Base-by-base conservation (phyloP, 306 rosid genomes). In the Medicago ruthenica region DNA sequence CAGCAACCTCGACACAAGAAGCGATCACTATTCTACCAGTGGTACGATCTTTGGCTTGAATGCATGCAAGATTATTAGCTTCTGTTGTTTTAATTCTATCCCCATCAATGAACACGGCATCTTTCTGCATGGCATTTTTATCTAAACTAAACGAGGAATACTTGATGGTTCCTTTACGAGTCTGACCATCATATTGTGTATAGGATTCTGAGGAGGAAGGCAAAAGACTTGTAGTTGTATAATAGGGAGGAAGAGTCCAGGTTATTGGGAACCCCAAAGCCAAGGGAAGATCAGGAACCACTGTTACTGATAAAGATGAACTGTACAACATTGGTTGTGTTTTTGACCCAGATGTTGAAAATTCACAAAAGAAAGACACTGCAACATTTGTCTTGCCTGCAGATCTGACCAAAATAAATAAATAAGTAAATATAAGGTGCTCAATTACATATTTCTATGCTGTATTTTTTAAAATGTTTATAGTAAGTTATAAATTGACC, bases 211-310 rank as follows among this genome's bases (percentile, higher is more conserved):
- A 79, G 48, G 86, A 80, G 63, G 82, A 82, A 76, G 95, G 97
- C 85, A 94, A 85, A 69, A 86, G 79, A 74, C 85, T 83, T 42
- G 81, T 81, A 48, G 94, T 82, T 68, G 93, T 88, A 76, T 94
- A 94, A 73, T 87, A 86, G 65, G 98, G 97, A 79, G 98, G 98
- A 81, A 94, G 96, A 80, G 92, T 77, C 98, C 97, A 94, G 74
- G 98, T 94, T 62, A 89, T 79, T 21, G 98, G 96, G 79, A 85
- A 81, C 83, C 98, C 98, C 63, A 90, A 87, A 79, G 97, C 91
- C 80, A 94, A 76, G 24, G 97, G 96, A 61, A 84, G 96, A 87
- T 87, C 93, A 66, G 97, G 93, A 74, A 92, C 84, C 80, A 94
- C 98, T 45, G 76, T 68, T 67, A 94, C 71, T 67, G 93, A 90